Evolutionary conservation across 164 flowering plant species (phyloP).

Genomic region (Protea cynaroides): DNA sequence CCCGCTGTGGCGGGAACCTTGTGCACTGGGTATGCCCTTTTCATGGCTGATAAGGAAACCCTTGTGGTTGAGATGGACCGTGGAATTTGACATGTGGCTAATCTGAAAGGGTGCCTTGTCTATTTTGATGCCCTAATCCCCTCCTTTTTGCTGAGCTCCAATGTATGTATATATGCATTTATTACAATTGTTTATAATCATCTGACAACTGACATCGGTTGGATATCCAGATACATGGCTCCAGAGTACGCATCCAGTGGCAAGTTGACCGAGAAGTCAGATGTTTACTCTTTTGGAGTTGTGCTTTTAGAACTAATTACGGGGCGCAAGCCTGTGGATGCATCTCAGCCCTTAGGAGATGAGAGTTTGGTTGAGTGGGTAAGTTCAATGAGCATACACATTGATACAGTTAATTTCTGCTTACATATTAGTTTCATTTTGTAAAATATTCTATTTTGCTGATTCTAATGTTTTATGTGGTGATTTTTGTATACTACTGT

Average conservation of each 20-base stretch:
- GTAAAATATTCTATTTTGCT: background rate
- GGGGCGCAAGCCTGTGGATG: slow-evolving; percentile 76
- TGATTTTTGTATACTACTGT: background rate
- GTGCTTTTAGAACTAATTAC: slow-evolving; percentile 76
- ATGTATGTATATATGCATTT: background rate
- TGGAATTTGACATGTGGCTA: background rate
- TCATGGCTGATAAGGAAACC: no score
- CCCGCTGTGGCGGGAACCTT: no score
- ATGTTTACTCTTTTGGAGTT: slow-evolving; percentile 77
- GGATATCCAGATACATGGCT: background rate
- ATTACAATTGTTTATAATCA: background rate
- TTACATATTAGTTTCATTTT: no score
- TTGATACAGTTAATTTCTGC: background rate
- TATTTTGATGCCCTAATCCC: no score
- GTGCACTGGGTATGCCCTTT: no score
- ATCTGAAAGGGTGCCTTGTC: background rate
- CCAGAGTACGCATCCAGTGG: slow-evolving; percentile 73
- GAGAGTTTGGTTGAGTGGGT: slow-evolving; percentile 89
- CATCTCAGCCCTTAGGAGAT: slow-evolving; percentile 70
- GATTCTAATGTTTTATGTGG: no score
- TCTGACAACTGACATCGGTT: background rate
- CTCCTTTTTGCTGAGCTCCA: background rate
- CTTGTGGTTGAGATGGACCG: no score
- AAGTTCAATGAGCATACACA: slow-evolving; percentile 5
- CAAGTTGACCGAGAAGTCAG: slow-evolving; percentile 77